Evolutionary conservation across 306 rosid species (phyloP).

Genomic region (Clitoria ternatea): DNA sequence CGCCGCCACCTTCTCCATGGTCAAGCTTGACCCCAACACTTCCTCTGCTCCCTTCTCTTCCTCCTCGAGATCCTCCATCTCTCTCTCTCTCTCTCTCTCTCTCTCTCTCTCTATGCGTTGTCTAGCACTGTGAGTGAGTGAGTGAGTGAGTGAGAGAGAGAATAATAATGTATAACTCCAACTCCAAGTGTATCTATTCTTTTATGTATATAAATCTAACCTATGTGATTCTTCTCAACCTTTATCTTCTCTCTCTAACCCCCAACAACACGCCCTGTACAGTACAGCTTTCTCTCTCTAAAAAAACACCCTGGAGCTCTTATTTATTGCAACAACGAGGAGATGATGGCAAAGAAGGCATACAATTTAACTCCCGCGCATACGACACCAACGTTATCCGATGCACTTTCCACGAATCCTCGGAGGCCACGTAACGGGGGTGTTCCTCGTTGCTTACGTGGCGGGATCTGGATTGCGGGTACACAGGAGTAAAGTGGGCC

Average conservation of each 20-base stretch:
- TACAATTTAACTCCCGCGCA: neutral
- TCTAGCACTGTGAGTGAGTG: conserved; percentile 25
- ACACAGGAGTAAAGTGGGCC: neutral
- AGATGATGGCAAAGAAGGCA: conserved; percentile 23
- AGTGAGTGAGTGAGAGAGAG: conserved; percentile 31
- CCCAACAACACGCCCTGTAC: neutral
- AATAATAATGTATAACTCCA: conserved; percentile 32
- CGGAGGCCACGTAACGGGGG: conserved; percentile 26
- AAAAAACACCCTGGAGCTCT: conserved; percentile 39
- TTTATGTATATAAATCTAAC: conserved; percentile 19
- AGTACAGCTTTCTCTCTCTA: conserved; percentile 43
- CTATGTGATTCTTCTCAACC: conserved; percentile 31
- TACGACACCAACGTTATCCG: neutral
- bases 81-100: conserved; percentile 12
- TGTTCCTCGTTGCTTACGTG: neutral
- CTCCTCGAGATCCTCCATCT: conserved; percentile 80
- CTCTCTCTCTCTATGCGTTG: neutral
- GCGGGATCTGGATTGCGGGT: neutral
- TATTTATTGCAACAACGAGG: conserved; percentile 47
- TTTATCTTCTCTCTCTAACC: conserved; percentile 25
- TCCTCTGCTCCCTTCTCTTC: conserved; percentile 56
- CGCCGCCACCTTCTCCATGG: conserved; percentile 99
- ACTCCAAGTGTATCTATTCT: conserved; percentile 30
- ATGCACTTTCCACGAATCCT: conserved; percentile 11
- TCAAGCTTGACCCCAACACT: conserved; percentile 80